phyloP scores from a whole-genome alignment of 306 rosid genomes.

The Betula pendula region DNA sequence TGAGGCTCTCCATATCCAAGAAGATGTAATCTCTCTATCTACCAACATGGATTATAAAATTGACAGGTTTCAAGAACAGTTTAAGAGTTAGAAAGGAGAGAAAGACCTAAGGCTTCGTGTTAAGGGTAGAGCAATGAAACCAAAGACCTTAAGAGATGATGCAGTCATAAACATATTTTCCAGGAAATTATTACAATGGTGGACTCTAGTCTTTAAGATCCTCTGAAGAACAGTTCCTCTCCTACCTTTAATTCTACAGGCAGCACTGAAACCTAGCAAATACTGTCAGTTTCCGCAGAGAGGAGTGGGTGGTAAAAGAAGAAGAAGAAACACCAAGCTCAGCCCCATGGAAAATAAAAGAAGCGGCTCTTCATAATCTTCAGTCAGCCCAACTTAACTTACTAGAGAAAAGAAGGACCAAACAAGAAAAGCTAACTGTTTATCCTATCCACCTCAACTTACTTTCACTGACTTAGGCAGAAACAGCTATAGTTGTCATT shows the following conservation, averaged over 20 bases:
- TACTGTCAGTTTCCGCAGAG: background rate
- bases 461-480: background rate
- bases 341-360: background rate
- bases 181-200: background rate
- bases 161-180: background rate
- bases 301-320: background rate
- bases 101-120: background rate
- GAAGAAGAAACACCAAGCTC: background rate
- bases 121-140: background rate
- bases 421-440: background rate
- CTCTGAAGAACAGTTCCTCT: background rate
- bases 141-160: background rate
- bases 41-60: slow-evolving; percentile 9
- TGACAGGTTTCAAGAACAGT: slow-evolving; percentile 13
- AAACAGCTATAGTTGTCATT: background rate
- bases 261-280: background rate
- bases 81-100: slow-evolving; percentile 5
- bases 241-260: background rate
- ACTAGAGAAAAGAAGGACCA: background rate
- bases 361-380: background rate
- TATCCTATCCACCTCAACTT: background rate
- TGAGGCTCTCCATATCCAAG: slow-evolving; percentile 21
- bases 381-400: background rate
- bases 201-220: background rate
- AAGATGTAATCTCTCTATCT: background rate